Conservation (phyloP, 208 protist species). For the Crithidia expoeki region DNA sequence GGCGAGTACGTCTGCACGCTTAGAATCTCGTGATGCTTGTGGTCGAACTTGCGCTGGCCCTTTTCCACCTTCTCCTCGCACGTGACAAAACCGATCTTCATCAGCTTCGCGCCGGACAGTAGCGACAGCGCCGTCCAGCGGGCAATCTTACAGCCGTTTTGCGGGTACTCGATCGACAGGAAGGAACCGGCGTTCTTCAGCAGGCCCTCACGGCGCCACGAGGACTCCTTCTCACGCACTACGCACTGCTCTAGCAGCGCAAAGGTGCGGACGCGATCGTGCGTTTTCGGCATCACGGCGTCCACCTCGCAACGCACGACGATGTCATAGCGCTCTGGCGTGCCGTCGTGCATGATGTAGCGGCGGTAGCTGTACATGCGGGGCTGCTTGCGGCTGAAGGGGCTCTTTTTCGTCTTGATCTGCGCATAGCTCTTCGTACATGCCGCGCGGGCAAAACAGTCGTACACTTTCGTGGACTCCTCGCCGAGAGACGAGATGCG, state of each 20-base stretch:
- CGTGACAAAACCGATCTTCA: constrained; percentile 88
- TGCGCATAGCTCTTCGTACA: constrained; percentile 61
- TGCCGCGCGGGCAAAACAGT: constrained; percentile 64
- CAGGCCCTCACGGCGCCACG: constrained; percentile 58
- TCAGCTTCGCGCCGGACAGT: constrained; percentile 63
- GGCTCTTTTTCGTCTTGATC: constrained; percentile 55
- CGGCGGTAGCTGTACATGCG: constrained; percentile 88
- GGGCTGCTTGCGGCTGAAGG: constrained; percentile 66
- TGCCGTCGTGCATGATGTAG: constrained; percentile 74
- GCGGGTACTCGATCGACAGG: constrained; percentile 62
- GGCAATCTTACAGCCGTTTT: constrained; percentile 80
- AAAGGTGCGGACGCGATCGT: constrained; percentile 74
- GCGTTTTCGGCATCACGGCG: constrained; percentile 48
- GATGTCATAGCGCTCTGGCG: constrained; percentile 76
- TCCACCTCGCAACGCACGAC: constrained; percentile 89
- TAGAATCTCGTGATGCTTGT: constrained; percentile 64
- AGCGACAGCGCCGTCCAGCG: constrained; percentile 88
- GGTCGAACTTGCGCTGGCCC: constrained; percentile 35
- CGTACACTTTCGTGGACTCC: constrained; percentile 77
- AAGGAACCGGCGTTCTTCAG: constrained; percentile 54
- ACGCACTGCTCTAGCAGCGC: constrained; percentile 79
- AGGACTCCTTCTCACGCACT: constrained; percentile 38
- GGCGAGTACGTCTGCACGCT: constrained; percentile 65
- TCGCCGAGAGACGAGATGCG: constrained; percentile 63
- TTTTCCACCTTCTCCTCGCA: constrained; percentile 48